Evolutionary conservation across 2,329 filamentous ascomycete species (phyloP), one percentile per base, ranked within the genome.

Genomic region (Fusarium nematophilum): DNA sequence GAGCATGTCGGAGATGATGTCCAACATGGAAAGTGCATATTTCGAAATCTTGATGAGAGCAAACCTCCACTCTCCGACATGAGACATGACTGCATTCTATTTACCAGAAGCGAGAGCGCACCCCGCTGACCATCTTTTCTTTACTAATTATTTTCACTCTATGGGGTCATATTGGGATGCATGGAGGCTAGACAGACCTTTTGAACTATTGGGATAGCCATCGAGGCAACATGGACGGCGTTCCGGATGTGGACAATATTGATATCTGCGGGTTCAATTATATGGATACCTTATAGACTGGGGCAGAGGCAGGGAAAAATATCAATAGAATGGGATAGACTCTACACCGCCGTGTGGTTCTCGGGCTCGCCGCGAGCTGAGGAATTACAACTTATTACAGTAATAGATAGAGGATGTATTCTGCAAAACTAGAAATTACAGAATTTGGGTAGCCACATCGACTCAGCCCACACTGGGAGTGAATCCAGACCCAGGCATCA

Each of bases 401-500:
- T n/a, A n/a, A n/a, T n/a, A 27, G 34, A 38, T 29, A 21, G 45
- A 34, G 13, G 6, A 8, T 15, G 13, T 14, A 9, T 13, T 26
- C 3, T 33, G 13, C 17, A 39, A 14, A 40, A n/a, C n/a, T 40
- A 40, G 37, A 37, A 25, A 38, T 21, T 33, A 13, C 27, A 47
- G n/a, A 26, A 47, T 47, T 25, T 9, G 34, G 38, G 26, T 25
- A 47, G 14, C 30, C 15, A 38, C 30, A 11, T 33, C 34, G 33
- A n/a, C 21, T 25, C 44, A 47, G 33, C 17, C 26, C 31, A 36
- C 5, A 36, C 30, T 13, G 6, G 8, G 29, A 46, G 33, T 9
- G 30, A 47, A 25, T 14, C 33, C 26, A 38, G 26, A 14, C 44
- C 31, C 31, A 36, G 65, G 60, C 7, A 68, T 66, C 25, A 58